phyloP scores from a whole-genome alignment of 2,329 filamentous ascomycete species.

The Zasmidium angulare region DNA sequence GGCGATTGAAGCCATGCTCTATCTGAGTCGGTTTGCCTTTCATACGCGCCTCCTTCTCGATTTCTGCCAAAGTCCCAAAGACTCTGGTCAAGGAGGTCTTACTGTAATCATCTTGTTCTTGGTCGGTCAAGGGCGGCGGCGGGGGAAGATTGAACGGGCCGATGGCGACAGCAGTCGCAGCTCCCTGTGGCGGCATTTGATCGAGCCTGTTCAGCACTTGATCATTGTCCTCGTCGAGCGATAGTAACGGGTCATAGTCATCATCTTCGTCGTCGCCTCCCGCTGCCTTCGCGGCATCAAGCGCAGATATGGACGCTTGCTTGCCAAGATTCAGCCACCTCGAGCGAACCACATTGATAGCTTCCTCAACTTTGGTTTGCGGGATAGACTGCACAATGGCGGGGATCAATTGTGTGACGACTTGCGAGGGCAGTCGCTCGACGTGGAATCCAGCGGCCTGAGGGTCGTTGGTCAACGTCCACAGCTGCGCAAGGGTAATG shows the following conservation, averaged over 20 bases:
- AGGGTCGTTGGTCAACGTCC: conserved; percentile 75
- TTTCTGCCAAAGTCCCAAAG: conserved; percentile 71
- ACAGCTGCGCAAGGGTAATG: conserved; percentile 78
- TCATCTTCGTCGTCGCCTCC: conserved; percentile 68
- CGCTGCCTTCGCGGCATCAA: conserved; percentile 34
- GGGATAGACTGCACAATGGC: conserved; percentile 74
- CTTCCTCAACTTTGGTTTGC: conserved; percentile 65
- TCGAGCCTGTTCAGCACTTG: conserved; percentile 78
- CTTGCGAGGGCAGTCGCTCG: conserved; percentile 69
- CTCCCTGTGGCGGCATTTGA: conserved; percentile 54
- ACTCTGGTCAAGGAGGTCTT: conserved; percentile 73
- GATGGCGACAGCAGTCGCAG: conserved; percentile 53
- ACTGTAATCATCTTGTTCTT: conserved; percentile 71
- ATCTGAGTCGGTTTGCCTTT: conserved; percentile 25
- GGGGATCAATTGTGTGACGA: conserved; percentile 79
- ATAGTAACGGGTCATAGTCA: conserved; percentile 88
- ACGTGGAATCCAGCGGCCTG: conserved; percentile 80
- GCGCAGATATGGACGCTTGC: conserved; percentile 27
- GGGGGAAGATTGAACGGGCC: conserved; percentile 77
- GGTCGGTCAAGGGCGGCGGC: conserved; percentile 69
- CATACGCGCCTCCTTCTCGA: conserved; percentile 70
- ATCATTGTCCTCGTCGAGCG: conserved; percentile 72
- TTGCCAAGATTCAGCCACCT: conserved; percentile 42
- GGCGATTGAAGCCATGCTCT: conserved; percentile 72
- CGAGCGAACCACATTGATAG: conserved; percentile 61